Base-by-base conservation (phyloP, 1,139 yeast genomes). In the Saccharomyces pastorianus region DNA sequence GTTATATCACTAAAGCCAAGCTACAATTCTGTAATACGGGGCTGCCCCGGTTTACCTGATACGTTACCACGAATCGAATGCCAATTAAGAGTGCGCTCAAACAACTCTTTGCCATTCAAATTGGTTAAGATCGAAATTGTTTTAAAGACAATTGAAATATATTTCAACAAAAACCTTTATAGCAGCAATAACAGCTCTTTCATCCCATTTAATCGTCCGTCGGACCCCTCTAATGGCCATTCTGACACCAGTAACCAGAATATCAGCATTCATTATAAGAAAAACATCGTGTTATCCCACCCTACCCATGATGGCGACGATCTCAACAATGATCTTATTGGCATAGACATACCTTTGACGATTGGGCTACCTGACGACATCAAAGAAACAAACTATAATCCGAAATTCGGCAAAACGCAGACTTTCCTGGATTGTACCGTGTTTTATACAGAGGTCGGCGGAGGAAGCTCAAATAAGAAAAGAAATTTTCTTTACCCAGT, bases 61-160 rank as follows among this genome's bases (percentile, higher is more conserved):
- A 81, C 85, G 9, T 68, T 81, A 62, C 74, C 74, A 52, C 61
- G 80, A 58, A 57, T 65, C 1, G 68, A 66, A 47, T 65, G 70
- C 47, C 70, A 66, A 56, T 56, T 70, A 4, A 62, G 71, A 52
- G 59, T 69, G n/a, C 60, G 71, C 55, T 66, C 73, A 3, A 69
- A 61, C 49, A 65, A 68, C 52, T 69, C 96, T 61, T 84, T 80
- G 2, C 96, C 96, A 66, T 88, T 88, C 59, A 84, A 78, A 44
- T 88, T 80, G 20, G 96, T 83, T 23, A 88, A 76, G 46, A 87
- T 82, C 0, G 85, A 73, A n/a, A 65, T 69, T 0, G 51, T 66
- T 58, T 51, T 78, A n/a, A 63, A 64, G 48, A 67, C 70, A 1
- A 58, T 65, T 0, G 73, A 69, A 49, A 51, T 38, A 5, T 38